Evolutionary conservation across 2,329 filamentous ascomycete genomes (phyloP).

Genomic region (Macrophomina pseudophaseolina): DNA sequence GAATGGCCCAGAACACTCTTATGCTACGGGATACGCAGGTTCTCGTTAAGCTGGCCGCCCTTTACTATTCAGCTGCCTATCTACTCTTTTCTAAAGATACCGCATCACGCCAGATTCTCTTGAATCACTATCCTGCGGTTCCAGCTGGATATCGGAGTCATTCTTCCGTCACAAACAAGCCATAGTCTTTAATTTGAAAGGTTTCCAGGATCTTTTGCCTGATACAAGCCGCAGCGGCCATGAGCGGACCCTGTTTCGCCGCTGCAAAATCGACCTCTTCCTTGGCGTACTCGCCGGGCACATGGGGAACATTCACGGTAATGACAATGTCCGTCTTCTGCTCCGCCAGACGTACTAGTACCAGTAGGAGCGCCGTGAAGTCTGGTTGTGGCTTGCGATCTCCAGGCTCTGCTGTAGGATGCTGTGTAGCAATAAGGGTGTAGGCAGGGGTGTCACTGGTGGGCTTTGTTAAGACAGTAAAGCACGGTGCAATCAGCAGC

Average conservation of each 20-base stretch:
- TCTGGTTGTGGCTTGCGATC: conserved; percentile 42
- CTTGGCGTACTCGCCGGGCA: conserved; percentile 73
- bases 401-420: conserved; percentile 41
- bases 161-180: conserved; percentile 63
- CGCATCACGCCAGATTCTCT: no score
- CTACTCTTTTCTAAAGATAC: neutral
- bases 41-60: no score
- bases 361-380: conserved; percentile 77
- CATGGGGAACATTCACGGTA: conserved; percentile 86
- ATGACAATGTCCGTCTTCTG: conserved; percentile 82
- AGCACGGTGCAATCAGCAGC: neutral
- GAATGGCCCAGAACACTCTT: no score
- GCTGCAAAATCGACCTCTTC: conserved; percentile 72
- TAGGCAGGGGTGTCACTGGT: conserved; percentile 62
- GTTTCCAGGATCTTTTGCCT: conserved; percentile 74
- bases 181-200: conserved; percentile 82
- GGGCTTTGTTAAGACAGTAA: neutral
- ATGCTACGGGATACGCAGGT: no score
- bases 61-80: no score
- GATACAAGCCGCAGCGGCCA: conserved; percentile 65
- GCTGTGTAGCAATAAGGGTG: conserved; percentile 68
- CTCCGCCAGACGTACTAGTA: conserved; percentile 73
- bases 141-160: neutral
- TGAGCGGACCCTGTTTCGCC: conserved; percentile 69
- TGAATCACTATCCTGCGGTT: no score